Conservation (phyloP, 1,284 basidiomycete genomes). For the Pseudozyma pruni region DNA sequence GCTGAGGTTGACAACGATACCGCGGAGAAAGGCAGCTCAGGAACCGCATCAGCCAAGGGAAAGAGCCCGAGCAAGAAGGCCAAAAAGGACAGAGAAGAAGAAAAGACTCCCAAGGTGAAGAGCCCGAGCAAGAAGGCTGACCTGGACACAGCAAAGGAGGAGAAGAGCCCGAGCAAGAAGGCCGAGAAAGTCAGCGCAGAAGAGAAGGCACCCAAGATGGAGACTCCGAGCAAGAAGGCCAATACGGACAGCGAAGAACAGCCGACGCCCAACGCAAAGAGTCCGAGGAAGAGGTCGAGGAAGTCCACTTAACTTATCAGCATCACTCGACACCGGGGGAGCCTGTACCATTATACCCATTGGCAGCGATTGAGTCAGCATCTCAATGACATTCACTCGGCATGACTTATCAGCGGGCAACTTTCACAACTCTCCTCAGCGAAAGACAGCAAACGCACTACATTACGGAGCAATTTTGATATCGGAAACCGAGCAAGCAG, state of each 20-base stretch:
- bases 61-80: background rate
- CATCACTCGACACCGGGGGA: too few species aligned
- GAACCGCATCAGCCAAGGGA: background rate
- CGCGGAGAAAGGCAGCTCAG: background rate
- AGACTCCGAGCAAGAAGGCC: slow-evolving; percentile 4
- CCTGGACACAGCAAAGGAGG: background rate
- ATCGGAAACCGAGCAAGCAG: background rate
- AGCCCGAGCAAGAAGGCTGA: background rate
- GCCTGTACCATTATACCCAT: too few species aligned
- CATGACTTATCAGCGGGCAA: too few species aligned
- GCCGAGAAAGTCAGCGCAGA: slow-evolving; percentile 1
- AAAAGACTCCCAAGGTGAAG: slow-evolving; percentile 1
- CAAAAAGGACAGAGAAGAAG: background rate
- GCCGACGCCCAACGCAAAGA: too few species aligned
- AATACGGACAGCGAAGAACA: too few species aligned
- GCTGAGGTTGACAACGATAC: slow-evolving; percentile 4
- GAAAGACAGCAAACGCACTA: too few species aligned
- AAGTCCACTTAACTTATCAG: too few species aligned
- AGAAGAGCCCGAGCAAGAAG: background rate
- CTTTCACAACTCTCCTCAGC: too few species aligned
- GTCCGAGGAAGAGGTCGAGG: too few species aligned
- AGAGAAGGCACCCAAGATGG: too few species aligned
- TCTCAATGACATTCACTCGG: too few species aligned
- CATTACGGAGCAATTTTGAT: background rate
- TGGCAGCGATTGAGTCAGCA: too few species aligned